These are phyloP conservation scores for Colletotrichum sp. DNA, from an alignment of 2,329 filamentous ascomycete genomes.

Conservation along the genomic window DNA sequence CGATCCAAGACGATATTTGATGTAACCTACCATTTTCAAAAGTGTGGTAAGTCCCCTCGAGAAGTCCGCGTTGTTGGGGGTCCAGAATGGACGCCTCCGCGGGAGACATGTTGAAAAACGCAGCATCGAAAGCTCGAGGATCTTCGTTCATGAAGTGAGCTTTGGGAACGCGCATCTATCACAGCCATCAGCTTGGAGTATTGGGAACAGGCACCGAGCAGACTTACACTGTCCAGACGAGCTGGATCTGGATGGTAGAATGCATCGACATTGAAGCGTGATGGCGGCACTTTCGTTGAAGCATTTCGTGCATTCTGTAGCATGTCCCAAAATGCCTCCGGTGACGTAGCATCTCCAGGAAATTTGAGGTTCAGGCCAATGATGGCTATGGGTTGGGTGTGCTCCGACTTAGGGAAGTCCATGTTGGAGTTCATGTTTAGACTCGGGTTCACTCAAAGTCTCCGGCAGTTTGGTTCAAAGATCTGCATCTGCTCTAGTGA, in stretches of 20 bases:
- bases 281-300: not conserved
- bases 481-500: not conserved
- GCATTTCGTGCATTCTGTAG: not conserved
- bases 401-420: not conserved
- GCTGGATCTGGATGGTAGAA: not conserved
- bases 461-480: not conserved
- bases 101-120: constrained; percentile 10
- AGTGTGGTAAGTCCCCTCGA: constrained; percentile 55
- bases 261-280: not conserved
- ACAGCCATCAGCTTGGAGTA: not conserved
- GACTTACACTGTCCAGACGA: not conserved
- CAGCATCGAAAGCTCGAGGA: not conserved
- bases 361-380: constrained; percentile 26
- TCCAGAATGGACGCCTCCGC: constrained; percentile 37
- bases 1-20: not conserved
- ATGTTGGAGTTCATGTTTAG: not conserved
- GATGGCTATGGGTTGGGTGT: constrained; percentile 23
- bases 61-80: constrained; percentile 54
- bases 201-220: not conserved
- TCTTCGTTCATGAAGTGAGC: constrained; percentile 6
- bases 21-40: constrained; percentile 50
- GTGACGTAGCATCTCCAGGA: constrained; percentile 14
- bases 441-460: not conserved
- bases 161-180: not conserved
- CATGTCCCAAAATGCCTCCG: constrained; percentile 1